These are phyloP conservation scores for Prunus persica DNA, from an alignment of 306 rosid genomes.

Conservation along the genomic window Prunus_persica_NCBIv2 NC_034016.1:10119501-10120000, in stretches of 20 bases:
- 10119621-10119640: constrained; percentile 72
- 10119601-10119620: constrained; percentile 94
- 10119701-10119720: constrained; percentile 36
- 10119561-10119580: constrained; percentile 29
- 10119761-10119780: constrained; percentile 42
- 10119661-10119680: constrained; percentile 43
- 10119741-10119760: constrained; percentile 29
- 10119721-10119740: constrained; percentile 27
- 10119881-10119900: constrained; percentile 46
- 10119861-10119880: constrained; percentile 59
- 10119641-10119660: constrained; percentile 58
- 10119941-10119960: constrained; percentile 7
- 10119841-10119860: constrained; percentile 29
- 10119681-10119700: constrained; percentile 32
- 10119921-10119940: constrained; percentile 32
- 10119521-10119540: constrained; percentile 79
- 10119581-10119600: constrained; percentile 89
- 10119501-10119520: constrained; percentile 88
- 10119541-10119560: constrained; percentile 44
- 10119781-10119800: constrained; percentile 27
- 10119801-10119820: constrained; percentile 11
- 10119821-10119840: constrained; percentile 32
- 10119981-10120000: constrained; percentile 63
- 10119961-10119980: constrained; percentile 32
- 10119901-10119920: constrained; percentile 43